Percentiles rank a stretch among this genome's conserved stretches.
Conservation (phyloP, 805 yeast genomes). For the Pichia cabralensis region DNA sequence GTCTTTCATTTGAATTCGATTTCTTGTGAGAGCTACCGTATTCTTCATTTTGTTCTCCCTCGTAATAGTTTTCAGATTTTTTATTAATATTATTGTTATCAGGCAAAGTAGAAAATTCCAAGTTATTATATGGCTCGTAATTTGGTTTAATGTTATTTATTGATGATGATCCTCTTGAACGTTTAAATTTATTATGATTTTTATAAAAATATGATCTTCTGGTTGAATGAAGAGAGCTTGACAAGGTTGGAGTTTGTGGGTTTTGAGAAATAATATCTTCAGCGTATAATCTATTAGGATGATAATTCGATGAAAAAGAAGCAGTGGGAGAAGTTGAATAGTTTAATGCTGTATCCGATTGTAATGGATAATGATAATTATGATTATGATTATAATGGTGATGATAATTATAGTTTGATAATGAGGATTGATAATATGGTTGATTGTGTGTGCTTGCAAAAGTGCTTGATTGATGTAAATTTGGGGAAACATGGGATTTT, state of each 20-base stretch:
- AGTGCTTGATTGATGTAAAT: conserved; percentile 1
- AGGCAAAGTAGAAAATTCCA: no score
- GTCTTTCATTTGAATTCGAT: no score
- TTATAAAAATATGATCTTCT: conserved; percentile 22
- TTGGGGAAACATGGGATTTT: conserved; percentile 7
- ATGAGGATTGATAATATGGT: background rate
- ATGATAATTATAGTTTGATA: conserved; percentile 1
- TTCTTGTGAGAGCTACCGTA: no score
- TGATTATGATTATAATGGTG: conserved; percentile 4
- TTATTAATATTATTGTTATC: background rate
- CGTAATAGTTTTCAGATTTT: no score
- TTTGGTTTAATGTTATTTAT: conserved; percentile 1
- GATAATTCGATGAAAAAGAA: conserved; percentile 6
- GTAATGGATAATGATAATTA: conserved; percentile 1
- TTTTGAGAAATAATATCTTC: conserved; percentile 5
- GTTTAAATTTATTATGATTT: conserved; percentile 10
- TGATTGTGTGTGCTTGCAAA: background rate
- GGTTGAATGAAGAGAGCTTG: conserved; percentile 14
- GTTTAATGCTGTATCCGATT: background rate
- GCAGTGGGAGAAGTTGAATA: conserved; percentile 10
- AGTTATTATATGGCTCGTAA: no score
- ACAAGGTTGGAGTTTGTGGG: conserved; percentile 3
- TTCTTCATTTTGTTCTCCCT: no score
- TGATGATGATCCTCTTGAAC: conserved; percentile 11
- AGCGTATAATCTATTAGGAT: conserved; percentile 7